Conservation (phyloP, 164 flowering plant genomes). For the Houttuynia cordata region DNA sequence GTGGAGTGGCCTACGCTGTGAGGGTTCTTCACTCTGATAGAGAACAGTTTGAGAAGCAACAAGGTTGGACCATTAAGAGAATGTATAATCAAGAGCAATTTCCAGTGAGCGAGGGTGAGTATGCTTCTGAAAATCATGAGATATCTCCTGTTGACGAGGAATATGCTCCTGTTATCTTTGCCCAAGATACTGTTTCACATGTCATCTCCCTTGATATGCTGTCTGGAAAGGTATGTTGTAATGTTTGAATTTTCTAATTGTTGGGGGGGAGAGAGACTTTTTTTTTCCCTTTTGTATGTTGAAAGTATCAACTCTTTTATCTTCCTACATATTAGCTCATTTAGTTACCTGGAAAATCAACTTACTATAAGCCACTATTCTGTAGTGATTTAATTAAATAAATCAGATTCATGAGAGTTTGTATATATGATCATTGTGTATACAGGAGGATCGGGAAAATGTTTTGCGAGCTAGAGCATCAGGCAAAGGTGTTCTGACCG, state of each 20-base stretch:
- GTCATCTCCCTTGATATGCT: conserved; percentile 91
- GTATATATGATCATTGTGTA: not conserved
- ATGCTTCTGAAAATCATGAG: conserved; percentile 37
- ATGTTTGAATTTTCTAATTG: not conserved
- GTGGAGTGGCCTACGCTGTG: conserved; percentile 97
- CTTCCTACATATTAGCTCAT: not conserved
- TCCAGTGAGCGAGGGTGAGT: conserved; percentile 53
- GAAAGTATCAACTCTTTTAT: not conserved
- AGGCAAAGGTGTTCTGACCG: conserved; percentile 89
- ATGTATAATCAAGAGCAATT: conserved; percentile 56
- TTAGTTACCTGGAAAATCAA: not conserved
- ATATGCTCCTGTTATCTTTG: conserved; percentile 97
- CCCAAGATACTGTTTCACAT: conserved; percentile 84
- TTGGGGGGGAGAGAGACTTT: not conserved
- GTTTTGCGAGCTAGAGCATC: conserved; percentile 78
- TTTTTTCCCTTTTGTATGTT: not conserved
- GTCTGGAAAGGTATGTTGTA: conserved; percentile 60
- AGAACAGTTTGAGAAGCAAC: conserved; percentile 75
- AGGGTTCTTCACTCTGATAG: conserved; percentile 81
- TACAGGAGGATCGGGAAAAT: conserved; percentile 92
- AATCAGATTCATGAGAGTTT: not conserved
- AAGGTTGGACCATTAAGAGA: conserved; percentile 86
- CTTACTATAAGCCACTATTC: not conserved
- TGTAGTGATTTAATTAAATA: no score
- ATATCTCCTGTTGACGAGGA: conserved; percentile 75